Evolutionary conservation across 2,329 filamentous ascomycete genomes (phyloP).

Genomic region (Drechslera avenae): DNA sequence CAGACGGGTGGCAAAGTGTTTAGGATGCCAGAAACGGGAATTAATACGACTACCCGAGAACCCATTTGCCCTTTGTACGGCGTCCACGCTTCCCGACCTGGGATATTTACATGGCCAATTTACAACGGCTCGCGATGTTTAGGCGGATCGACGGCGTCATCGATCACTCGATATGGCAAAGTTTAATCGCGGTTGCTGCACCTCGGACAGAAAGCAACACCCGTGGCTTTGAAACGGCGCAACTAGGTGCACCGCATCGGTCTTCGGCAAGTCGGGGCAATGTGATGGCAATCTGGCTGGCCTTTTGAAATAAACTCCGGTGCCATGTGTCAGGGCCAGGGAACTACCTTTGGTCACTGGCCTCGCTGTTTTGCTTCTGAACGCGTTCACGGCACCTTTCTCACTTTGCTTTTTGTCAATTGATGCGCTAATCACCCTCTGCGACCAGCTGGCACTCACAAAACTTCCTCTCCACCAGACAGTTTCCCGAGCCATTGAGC

Average conservation of each 20-base stretch:
- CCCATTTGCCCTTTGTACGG: background rate
- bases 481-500: background rate
- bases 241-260: conserved; percentile 26
- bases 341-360: conserved; percentile 8
- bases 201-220: conserved; percentile 38
- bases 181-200: conserved; percentile 38
- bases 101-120: background rate
- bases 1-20: background rate
- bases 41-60: background rate
- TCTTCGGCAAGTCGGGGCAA: conserved; percentile 14
- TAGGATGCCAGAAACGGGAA: background rate
- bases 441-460: background rate
- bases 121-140: conserved; percentile 4
- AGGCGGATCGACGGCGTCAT: conserved; percentile 39
- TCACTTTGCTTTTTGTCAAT: conserved; percentile 3
- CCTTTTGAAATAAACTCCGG: conserved; percentile 11
- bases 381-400: conserved; percentile 7
- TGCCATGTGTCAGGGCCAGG: conserved; percentile 1
- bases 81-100: background rate
- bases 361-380: conserved; percentile 6
- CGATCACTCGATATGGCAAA: conserved; percentile 44
- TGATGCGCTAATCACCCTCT: background rate
- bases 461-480: background rate
- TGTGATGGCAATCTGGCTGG: conserved; percentile 2
- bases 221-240: conserved; percentile 29